A percentile compares a stretch with the other conserved stretches of the same genome.
phyloP scores from a whole-genome alignment of 1,139 yeast species.

The Saccharomyces hybrid region DNA sequence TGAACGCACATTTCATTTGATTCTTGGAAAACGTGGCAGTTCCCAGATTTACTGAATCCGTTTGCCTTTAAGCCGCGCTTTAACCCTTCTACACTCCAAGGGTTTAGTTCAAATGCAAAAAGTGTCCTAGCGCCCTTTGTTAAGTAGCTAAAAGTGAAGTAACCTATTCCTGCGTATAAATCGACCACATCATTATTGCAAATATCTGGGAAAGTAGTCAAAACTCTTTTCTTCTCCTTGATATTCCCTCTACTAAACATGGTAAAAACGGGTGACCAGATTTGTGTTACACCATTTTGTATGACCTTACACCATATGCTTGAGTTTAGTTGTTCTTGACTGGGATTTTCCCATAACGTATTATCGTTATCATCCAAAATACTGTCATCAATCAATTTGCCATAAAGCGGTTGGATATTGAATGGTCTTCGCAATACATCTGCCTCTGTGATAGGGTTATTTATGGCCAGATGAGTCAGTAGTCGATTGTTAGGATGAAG shows the following conservation, averaged over 20 bases:
- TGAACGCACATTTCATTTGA: conserved; percentile 45
- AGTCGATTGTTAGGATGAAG: conserved; percentile 15
- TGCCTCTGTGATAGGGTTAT: conserved; percentile 54
- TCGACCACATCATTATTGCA: conserved; percentile 47
- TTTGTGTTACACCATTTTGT: conserved; percentile 71
- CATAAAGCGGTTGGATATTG: conserved; percentile 49
- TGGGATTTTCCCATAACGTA: conserved; percentile 35
- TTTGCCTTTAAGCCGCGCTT: conserved; percentile 45
- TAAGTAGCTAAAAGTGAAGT: conserved; percentile 67
- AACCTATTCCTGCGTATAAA: conserved; percentile 80
- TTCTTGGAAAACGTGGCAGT: conserved; percentile 40
- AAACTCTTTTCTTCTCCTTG: conserved; percentile 66
- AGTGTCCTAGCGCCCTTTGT: conserved; percentile 44
- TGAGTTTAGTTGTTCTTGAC: conserved; percentile 35
- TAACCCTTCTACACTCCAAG: conserved; percentile 76
- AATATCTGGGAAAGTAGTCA: conserved; percentile 36
- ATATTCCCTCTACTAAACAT: conserved; percentile 90
- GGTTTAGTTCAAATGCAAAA: conserved; percentile 78
- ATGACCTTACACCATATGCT: conserved; percentile 67
- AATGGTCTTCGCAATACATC: conserved; percentile 56
- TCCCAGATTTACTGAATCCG: conserved; percentile 30
- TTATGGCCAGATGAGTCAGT: conserved; percentile 60
- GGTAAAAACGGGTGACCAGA: conserved; percentile 79
- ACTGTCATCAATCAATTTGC: conserved; percentile 37
- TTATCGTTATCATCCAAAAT: conserved; percentile 20